Evolutionary conservation across 805 yeast species (phyloP).

Genomic region (Wickerhamomyces chambardii): DNA sequence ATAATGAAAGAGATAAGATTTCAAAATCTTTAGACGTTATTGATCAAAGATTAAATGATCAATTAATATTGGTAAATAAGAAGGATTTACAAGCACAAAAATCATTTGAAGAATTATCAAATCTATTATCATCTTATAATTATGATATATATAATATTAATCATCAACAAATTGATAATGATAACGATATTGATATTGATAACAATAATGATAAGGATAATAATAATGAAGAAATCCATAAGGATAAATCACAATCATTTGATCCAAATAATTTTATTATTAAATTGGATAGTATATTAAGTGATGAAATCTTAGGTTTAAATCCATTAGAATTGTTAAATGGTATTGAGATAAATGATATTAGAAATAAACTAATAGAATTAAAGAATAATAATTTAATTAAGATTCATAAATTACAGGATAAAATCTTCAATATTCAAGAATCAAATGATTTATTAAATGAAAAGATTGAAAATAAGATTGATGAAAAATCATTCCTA

Average conservation of each 20-base stretch:
- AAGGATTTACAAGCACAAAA: slow-evolving; percentile 41
- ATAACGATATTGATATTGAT: too few species aligned
- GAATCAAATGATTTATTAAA: slow-evolving; percentile 47
- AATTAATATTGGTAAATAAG: slow-evolving; percentile 33
- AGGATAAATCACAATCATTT: slow-evolving; percentile 15
- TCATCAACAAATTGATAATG: too few species aligned
- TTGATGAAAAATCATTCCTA: slow-evolving; percentile 45
- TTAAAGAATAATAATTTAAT: slow-evolving; percentile 37
- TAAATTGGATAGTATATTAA: slow-evolving; percentile 25
- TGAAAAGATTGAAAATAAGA: slow-evolving; percentile 47
- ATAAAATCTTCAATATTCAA: slow-evolving; percentile 47
- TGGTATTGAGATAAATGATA: slow-evolving; percentile 28
- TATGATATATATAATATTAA: slow-evolving; percentile 40
- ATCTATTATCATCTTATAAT: slow-evolving; percentile 48
- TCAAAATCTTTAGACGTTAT: slow-evolving; percentile 42
- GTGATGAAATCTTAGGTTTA: slow-evolving; percentile 35
- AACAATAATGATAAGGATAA: too few species aligned
- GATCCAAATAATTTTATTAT: slow-evolving; percentile 29
- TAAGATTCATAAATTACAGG: slow-evolving; percentile 41
- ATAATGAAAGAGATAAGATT: slow-evolving; percentile 50
- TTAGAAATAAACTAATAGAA: slow-evolving; percentile 27
- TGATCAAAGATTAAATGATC: slow-evolving; percentile 33
- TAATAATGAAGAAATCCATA: too few species aligned
- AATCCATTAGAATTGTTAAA: slow-evolving; percentile 30
- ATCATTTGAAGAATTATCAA: slow-evolving; percentile 41